These are phyloP conservation scores for Hemisphaericaspora subhashii DNA, from an alignment of 1,139 yeast species.

Conservation along the genomic window DNA sequence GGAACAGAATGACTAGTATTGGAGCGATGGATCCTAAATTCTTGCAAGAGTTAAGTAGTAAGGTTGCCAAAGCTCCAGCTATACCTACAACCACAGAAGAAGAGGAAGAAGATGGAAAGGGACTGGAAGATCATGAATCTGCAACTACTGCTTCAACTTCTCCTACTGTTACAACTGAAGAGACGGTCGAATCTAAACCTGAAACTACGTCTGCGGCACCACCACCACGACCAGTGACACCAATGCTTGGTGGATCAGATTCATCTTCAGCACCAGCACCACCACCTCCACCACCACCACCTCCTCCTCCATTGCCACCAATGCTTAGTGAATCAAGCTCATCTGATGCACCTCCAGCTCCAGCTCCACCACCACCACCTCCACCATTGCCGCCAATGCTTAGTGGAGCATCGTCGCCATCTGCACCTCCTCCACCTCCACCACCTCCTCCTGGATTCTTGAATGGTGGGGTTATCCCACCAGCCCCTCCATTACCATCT, in stretches of 20 bases:
- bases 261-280: conserved; percentile 30
- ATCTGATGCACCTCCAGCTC: conserved; percentile 4
- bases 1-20: conserved; percentile 33
- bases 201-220: conserved; percentile 23
- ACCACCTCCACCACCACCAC: conserved; percentile 26
- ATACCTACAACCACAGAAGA: neutral
- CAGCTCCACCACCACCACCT: conserved; percentile 14
- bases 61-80: conserved; percentile 37
- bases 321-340: neutral
- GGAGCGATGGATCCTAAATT: conserved; percentile 53
- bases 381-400: conserved; percentile 18
- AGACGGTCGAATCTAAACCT: conserved; percentile 13
- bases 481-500: conserved; percentile 26
- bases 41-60: conserved; percentile 56
- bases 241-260: conserved; percentile 17
- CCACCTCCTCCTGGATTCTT: conserved; percentile 23
- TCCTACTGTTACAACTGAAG: conserved; percentile 16
- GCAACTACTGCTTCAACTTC: neutral
- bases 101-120: conserved; percentile 5
- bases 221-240: conserved; percentile 22
- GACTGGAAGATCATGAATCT: neutral
- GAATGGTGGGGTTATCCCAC: conserved; percentile 19
- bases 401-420: conserved; percentile 24
- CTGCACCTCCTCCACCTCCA: conserved; percentile 29
- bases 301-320: conserved; percentile 23